Percentiles rank a stretch among this genome's conserved stretches.
Evolutionary conservation across 768 basidiomycete genomes (phyloP).

Genomic region (Termitomyces sp.): DNA sequence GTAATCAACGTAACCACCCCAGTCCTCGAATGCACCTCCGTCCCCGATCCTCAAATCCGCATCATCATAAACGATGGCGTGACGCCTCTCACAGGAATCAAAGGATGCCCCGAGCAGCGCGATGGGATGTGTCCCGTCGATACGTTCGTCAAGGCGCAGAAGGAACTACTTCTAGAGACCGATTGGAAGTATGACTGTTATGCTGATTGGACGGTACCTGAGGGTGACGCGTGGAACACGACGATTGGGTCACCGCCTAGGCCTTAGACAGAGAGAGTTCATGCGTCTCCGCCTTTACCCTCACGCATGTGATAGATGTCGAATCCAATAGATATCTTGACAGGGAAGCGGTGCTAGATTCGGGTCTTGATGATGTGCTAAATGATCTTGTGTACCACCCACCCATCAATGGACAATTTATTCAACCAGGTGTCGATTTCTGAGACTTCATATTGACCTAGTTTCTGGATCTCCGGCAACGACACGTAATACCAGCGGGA

Average conservation of each 20-base stretch:
- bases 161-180: constrained; percentile 54
- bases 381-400: too few species aligned
- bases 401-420: too few species aligned
- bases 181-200: constrained; percentile 76
- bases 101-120: constrained; percentile 64
- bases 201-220: constrained; percentile 70
- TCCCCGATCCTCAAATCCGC: constrained; percentile 57
- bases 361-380: too few species aligned
- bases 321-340: background rate
- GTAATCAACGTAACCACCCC: constrained; percentile 11
- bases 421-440: too few species aligned
- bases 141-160: constrained; percentile 65
- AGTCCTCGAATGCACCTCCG: constrained; percentile 61
- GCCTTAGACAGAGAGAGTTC: background rate
- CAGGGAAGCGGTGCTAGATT: background rate
- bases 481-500: too few species aligned
- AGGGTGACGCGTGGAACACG: constrained; percentile 66
- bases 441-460: too few species aligned
- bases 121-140: constrained; percentile 76
- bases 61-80: constrained; percentile 87
- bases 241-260: constrained; percentile 60
- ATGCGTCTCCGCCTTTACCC: too few species aligned
- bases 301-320: background rate
- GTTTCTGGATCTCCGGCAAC: too few species aligned
- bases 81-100: constrained; percentile 71